Conservation (phyloP, 306 rosid genomes). For the Cucumis cinereus region DNA sequence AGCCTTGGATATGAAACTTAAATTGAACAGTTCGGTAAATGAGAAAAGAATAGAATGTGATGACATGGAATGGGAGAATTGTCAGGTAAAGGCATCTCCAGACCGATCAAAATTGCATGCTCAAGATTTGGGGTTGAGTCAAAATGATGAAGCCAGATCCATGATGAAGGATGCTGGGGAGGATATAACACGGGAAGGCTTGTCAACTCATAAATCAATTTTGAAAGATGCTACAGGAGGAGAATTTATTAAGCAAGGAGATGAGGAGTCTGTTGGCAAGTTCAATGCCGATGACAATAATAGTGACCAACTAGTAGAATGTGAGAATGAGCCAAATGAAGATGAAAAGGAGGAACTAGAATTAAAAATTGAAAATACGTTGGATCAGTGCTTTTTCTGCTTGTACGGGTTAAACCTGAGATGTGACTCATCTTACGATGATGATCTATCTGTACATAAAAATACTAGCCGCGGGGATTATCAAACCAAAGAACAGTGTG, state of each 20-base stretch:
- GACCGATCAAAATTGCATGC: constrained; percentile 35
- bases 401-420: constrained; percentile 84
- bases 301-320: constrained; percentile 35
- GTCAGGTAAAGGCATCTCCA: constrained; percentile 27
- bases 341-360: constrained; percentile 93
- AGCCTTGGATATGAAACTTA: constrained; percentile 83
- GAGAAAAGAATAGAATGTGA: constrained; percentile 36
- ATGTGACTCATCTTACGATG: constrained; percentile 86
- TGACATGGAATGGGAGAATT: constrained; percentile 35
- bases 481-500: constrained; percentile 91
- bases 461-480: constrained; percentile 93
- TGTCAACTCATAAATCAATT: constrained; percentile 25
- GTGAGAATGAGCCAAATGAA: constrained; percentile 49
- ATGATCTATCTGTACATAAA: constrained; percentile 75
- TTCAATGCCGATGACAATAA: constrained; percentile 27
- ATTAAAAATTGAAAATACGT: constrained; percentile 61
- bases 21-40: constrained; percentile 35
- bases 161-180: constrained; percentile 31
- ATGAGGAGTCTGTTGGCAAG: constrained; percentile 30
- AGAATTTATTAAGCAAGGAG: constrained; percentile 30
- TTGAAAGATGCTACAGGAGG: constrained; percentile 35
- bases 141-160: constrained; percentile 29
- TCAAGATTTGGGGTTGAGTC: constrained; percentile 30
- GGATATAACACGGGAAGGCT: constrained; percentile 25
- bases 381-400: constrained; percentile 96